Conservation (phyloP, 2,329 filamentous ascomycete species). For the Sclerotinia minor region DNA sequence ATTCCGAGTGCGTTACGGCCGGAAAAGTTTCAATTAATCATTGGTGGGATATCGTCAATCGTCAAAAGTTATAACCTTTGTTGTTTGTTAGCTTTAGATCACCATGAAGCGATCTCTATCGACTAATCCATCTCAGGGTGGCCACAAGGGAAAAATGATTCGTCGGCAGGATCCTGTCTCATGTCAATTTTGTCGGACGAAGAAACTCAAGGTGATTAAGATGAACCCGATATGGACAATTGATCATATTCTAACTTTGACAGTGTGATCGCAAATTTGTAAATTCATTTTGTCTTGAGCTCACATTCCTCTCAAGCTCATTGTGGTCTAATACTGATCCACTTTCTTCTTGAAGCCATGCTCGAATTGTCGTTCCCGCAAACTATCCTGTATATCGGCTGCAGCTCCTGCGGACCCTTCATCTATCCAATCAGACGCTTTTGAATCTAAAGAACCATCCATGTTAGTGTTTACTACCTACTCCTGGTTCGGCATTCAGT, state of each 20-base stretch:
- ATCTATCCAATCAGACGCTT: not conserved
- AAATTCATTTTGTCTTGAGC: too few relatives aligned
- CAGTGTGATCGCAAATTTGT: slow-evolving; percentile 33
- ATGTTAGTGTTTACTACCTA: not conserved
- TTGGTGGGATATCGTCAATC: not conserved
- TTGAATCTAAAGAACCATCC: not conserved
- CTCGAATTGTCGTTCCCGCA: slow-evolving; percentile 35
- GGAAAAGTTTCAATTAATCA: rapidly evolving
- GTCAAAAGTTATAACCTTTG: not conserved
- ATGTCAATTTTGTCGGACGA: slow-evolving; percentile 34
- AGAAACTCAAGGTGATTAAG: slow-evolving; percentile 28
- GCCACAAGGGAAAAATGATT: slow-evolving; percentile 9
- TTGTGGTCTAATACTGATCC: too few relatives aligned
- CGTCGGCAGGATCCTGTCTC: slow-evolving; percentile 37
- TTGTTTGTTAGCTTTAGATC: too few relatives aligned
- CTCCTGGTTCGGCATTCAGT: not conserved
- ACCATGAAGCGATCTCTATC: slow-evolving; percentile 17
- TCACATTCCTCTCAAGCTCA: too few relatives aligned
- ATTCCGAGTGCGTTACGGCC: too few relatives aligned
- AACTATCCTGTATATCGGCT: slow-evolving; percentile 17
- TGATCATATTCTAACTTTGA: not conserved
- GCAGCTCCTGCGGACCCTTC: not conserved
- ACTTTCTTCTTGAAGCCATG: slow-evolving; percentile 27
- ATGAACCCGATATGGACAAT: not conserved
- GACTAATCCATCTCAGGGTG: not conserved